These are phyloP conservation scores for Phytophthora boehmeriae DNA, from an alignment of 352 stramenopile species.

Conservation along the genomic window DNA sequence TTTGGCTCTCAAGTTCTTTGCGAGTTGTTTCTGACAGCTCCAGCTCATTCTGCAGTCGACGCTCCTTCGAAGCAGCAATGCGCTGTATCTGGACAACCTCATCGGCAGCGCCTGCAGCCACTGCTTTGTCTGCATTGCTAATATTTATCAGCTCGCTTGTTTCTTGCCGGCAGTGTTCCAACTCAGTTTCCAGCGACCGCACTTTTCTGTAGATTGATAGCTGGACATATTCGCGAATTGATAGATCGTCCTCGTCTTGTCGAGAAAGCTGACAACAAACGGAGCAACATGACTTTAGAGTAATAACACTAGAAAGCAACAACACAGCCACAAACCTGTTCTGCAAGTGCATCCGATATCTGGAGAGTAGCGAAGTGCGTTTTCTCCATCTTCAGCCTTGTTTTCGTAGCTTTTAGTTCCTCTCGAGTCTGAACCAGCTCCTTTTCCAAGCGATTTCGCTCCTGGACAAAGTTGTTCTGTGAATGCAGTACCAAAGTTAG, in stretches of 20 bases:
- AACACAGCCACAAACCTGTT: conserved; percentile 43
- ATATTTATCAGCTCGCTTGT: conserved; percentile 34
- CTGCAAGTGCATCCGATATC: conserved; percentile 66
- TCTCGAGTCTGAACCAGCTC: conserved; percentile 28
- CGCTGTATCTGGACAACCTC: conserved; percentile 41
- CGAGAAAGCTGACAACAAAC: conserved; percentile 35
- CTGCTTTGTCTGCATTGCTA: conserved; percentile 39
- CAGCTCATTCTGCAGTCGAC: conserved; percentile 52
- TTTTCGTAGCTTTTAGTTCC: conserved; percentile 30
- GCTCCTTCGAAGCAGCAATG: conserved; percentile 38
- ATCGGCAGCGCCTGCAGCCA: conserved; percentile 30
- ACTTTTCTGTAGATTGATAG: conserved; percentile 58
- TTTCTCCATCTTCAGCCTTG: conserved; percentile 69
- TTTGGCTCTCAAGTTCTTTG: conserved; percentile 57
- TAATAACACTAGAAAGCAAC: background rate
- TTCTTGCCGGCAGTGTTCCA: conserved; percentile 44
- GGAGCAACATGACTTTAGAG: background rate
- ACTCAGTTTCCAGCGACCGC: conserved; percentile 39
- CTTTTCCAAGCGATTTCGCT: conserved; percentile 26
- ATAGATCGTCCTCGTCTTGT: conserved; percentile 60
- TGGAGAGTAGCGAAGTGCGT: conserved; percentile 60
- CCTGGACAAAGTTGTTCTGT: conserved; percentile 14
- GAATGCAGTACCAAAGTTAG: background rate
- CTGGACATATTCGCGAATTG: conserved; percentile 68
- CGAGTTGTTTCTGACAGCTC: conserved; percentile 57